These are phyloP conservation scores for Zygosaccharomyces bailii DNA, from an alignment of 805 yeast species.

Conservation along the genomic window DNA sequence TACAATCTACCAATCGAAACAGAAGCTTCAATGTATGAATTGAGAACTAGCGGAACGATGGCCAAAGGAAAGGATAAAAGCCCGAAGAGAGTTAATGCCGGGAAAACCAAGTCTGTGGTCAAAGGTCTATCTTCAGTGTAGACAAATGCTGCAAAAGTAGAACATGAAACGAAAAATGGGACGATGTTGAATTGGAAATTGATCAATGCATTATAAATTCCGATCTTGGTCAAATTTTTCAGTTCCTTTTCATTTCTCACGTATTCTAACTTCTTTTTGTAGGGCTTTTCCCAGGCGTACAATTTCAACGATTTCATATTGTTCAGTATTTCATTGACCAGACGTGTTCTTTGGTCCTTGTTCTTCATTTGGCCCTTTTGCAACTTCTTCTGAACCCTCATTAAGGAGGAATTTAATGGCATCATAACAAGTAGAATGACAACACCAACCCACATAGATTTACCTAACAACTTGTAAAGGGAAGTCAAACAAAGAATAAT, in stretches of 20 bases:
- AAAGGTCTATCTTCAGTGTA: slow-evolving; percentile 58
- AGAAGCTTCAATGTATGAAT: slow-evolving; percentile 83
- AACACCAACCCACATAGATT: slow-evolving; percentile 97
- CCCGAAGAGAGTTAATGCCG: slow-evolving; percentile 85
- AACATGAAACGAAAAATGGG: slow-evolving; percentile 85
- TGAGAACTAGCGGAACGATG: slow-evolving; percentile 85
- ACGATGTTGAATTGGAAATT: slow-evolving; percentile 79
- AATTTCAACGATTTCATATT: slow-evolving; percentile 90
- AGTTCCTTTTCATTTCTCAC: slow-evolving; percentile 89
- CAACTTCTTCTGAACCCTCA: slow-evolving; percentile 61
- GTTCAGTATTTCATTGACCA: slow-evolving; percentile 82
- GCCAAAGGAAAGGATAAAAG: slow-evolving; percentile 88
- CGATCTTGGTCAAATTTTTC: slow-evolving; percentile 68
- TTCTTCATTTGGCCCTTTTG: slow-evolving; percentile 85
- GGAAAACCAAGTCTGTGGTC: slow-evolving; percentile 86
- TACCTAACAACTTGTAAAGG: slow-evolving; percentile 69
- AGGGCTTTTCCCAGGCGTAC: slow-evolving; percentile 94
- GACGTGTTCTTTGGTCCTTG: slow-evolving; percentile 89
- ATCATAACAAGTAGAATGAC: slow-evolving; percentile 70
- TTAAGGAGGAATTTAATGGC: slow-evolving; percentile 71
- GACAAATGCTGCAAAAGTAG: slow-evolving; percentile 82
- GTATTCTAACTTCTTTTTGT: slow-evolving; percentile 62
- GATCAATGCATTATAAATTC: slow-evolving; percentile 64
- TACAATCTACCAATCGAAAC: slow-evolving; percentile 75
- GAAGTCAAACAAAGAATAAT: slow-evolving; percentile 70